These are phyloP conservation scores for Boechera stricta DNA, from an alignment of 345 rosid genomes.

Conservation along the genomic window DNA sequence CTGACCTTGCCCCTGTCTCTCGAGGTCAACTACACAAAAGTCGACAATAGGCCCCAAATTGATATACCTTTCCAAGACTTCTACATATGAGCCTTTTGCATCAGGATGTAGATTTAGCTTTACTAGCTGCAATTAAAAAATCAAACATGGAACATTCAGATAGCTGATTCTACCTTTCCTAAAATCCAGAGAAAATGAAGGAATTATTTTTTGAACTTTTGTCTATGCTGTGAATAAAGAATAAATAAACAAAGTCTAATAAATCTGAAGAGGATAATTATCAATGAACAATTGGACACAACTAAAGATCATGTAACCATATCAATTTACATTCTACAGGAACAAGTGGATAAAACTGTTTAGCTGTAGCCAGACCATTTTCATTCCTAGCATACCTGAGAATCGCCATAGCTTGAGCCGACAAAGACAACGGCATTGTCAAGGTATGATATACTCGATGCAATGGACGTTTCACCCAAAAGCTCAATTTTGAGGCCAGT, in stretches of 20 bases:
- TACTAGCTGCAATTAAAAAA: slow-evolving; percentile 67
- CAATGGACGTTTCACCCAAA: slow-evolving; percentile 95
- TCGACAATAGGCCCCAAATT: slow-evolving; percentile 97
- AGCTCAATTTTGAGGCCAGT: slow-evolving; percentile 95
- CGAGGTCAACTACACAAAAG: slow-evolving; percentile 97
- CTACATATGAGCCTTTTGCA: slow-evolving; percentile 93
- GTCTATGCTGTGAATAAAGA: slow-evolving; percentile 4
- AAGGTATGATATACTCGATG: slow-evolving; percentile 91
- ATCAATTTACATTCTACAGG: slow-evolving; percentile 11
- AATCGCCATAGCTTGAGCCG: slow-evolving; percentile 99
- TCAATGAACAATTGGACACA: background rate
- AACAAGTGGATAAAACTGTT: slow-evolving; percentile 4
- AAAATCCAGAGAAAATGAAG: slow-evolving; percentile 11
- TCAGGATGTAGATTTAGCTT: slow-evolving; percentile 93
- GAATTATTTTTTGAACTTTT: background rate
- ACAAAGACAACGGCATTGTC: slow-evolving; percentile 93
- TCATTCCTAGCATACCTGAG: slow-evolving; percentile 61
- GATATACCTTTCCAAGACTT: slow-evolving; percentile 92
- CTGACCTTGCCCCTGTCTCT: slow-evolving; percentile 99
- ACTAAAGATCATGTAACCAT: background rate
- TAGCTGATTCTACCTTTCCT: background rate
- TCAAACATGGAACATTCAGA: slow-evolving; percentile 24
- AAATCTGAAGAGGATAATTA: background rate
- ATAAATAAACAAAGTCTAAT: background rate
- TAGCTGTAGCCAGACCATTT: background rate